phyloP scores from a whole-genome alignment of 2,329 filamentous ascomycete species.

The Xylariaceae sp. region DNA sequence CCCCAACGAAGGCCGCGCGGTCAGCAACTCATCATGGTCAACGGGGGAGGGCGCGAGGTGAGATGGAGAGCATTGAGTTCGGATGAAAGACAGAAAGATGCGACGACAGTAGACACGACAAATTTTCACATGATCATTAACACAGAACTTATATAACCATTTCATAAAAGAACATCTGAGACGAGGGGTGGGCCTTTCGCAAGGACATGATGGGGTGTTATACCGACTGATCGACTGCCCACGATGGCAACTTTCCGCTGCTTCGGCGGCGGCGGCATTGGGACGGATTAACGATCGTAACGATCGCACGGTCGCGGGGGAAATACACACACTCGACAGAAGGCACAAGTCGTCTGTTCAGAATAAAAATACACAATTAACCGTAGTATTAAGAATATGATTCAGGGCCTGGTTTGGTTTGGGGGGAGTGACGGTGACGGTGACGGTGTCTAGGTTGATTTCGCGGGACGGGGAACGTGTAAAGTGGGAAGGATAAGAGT shows the following conservation, averaged over 20 bases:
- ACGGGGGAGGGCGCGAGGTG: neutral
- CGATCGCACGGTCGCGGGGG: neutral
- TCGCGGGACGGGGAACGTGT: no score
- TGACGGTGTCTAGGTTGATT: no score
- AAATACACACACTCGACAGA: neutral
- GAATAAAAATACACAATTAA: neutral
- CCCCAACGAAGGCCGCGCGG: constrained; percentile 6
- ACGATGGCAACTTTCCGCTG: constrained; percentile 81
- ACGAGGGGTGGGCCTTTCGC: neutral
- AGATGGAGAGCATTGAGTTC: no score
- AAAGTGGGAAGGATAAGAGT: neutral
- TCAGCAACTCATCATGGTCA: constrained; percentile 1
- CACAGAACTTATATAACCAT: neutral
- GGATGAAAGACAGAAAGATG: no score
- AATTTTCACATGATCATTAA: no score
- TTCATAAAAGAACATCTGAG: neutral
- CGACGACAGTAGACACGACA: no score
- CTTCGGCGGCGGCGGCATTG: constrained; percentile 62
- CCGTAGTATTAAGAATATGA: constrained; percentile 9
- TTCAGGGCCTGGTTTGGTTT: constrained; percentile 2
- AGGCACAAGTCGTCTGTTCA: no score
- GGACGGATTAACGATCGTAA: constrained; percentile 7
- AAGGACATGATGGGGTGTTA: constrained; percentile 30
- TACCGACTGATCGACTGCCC: constrained; percentile 75
- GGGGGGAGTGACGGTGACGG: no score